Evolutionary conservation across 2,329 filamentous ascomycete genomes (phyloP).

Genomic region (Penicillium sp.): DNA sequence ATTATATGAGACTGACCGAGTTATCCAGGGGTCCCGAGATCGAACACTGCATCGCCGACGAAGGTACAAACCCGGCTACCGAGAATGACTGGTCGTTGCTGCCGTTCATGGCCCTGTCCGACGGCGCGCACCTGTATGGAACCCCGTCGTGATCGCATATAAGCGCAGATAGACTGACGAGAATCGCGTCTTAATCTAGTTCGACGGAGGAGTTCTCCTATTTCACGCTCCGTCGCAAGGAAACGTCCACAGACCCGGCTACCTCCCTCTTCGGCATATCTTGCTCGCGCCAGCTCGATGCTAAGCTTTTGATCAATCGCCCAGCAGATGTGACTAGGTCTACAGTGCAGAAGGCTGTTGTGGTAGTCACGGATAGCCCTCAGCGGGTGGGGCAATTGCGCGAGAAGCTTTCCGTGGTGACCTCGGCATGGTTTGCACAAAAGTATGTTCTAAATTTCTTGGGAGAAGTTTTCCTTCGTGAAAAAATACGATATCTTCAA

Average conservation of each 20-base stretch:
- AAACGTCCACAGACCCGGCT: slow-evolving; percentile 49
- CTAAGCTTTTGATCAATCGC: slow-evolving; percentile 70
- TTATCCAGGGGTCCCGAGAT: slow-evolving; percentile 75
- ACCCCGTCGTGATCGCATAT: background rate
- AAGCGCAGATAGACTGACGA: slow-evolving; percentile 2
- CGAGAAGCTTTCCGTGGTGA: slow-evolving; percentile 85
- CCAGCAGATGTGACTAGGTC: slow-evolving; percentile 91
- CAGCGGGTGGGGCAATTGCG: slow-evolving; percentile 87
- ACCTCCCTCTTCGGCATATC: slow-evolving; percentile 94
- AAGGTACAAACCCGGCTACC: slow-evolving; percentile 72
- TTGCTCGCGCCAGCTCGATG: slow-evolving; percentile 87
- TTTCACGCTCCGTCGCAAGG: slow-evolving; percentile 75
- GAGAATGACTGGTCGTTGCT: slow-evolving; percentile 89
- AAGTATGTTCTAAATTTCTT: slow-evolving; percentile 48
- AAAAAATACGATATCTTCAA: background rate
- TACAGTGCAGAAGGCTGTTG: slow-evolving; percentile 96
- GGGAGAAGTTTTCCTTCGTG: background rate
- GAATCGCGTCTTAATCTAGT: slow-evolving; percentile 43
- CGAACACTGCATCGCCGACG: slow-evolving; percentile 82
- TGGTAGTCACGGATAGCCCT: slow-evolving; percentile 88
- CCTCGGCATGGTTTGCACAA: slow-evolving; percentile 94
- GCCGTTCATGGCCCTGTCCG: slow-evolving; percentile 94
- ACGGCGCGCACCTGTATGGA: slow-evolving; percentile 86
- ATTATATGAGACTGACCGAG: background rate
- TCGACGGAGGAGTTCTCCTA: slow-evolving; percentile 96